phyloP scores from a whole-genome alignment of 441 rosid genomes.

The Lepidium campestre region DNA sequence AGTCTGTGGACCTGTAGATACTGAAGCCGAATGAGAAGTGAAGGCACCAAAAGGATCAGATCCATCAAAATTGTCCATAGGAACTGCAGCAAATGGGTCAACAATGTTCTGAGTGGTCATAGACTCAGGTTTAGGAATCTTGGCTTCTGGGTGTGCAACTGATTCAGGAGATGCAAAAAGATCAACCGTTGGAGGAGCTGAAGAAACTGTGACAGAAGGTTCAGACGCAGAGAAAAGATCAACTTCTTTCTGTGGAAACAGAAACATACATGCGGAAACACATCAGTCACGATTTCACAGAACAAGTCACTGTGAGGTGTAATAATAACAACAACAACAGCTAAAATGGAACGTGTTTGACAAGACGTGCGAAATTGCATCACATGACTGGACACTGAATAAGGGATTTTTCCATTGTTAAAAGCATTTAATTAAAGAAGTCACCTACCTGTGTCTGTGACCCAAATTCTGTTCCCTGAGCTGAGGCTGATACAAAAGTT shows the following conservation, averaged over 20 bases:
- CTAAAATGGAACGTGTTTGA: not conserved
- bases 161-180: constrained; percentile 49
- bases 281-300: constrained; percentile 8
- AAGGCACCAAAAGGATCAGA: constrained; percentile 84
- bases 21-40: constrained; percentile 49
- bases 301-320: not conserved
- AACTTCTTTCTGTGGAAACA: constrained; percentile 51
- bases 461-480: constrained; percentile 45
- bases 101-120: constrained; percentile 30
- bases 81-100: constrained; percentile 91
- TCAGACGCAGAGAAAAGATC: constrained; percentile 56
- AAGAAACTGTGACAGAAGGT: constrained; percentile 32
- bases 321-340: not conserved
- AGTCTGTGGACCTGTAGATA: constrained; percentile 36
- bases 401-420: not conserved
- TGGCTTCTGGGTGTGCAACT: constrained; percentile 45
- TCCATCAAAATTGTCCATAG: constrained; percentile 70
- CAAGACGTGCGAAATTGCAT: not conserved
- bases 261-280: constrained; percentile 3
- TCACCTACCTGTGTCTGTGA: constrained; percentile 51
- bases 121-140: constrained; percentile 34
- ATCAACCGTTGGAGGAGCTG: constrained; percentile 53
- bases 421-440: constrained; percentile 12
- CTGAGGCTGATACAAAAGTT: constrained; percentile 75
- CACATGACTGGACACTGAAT: not conserved